A percentile compares a stretch with the other conserved stretches of the same genome.
These are phyloP conservation scores for Penicillium italicum DNA, from an alignment of 2,329 filamentous ascomycete genomes.

Conservation along the genomic window DNA sequence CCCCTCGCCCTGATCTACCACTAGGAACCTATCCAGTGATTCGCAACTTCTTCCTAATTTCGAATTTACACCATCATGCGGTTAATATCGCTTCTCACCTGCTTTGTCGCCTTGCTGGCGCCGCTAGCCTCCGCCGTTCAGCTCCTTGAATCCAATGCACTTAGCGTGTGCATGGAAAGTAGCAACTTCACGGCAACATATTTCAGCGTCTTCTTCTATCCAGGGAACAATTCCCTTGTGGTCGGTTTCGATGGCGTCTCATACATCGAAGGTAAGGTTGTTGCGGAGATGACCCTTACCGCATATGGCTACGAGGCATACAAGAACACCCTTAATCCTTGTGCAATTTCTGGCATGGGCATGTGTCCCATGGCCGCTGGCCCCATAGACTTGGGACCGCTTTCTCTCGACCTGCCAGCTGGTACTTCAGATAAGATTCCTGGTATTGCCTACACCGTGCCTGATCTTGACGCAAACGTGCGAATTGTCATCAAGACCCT, in stretches of 20 bases:
- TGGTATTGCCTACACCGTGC: constrained; percentile 80
- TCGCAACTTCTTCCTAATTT: constrained; percentile 7
- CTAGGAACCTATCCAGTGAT: not conserved
- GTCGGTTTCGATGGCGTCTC: constrained; percentile 79
- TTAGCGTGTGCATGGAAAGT: constrained; percentile 79
- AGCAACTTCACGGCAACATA: constrained; percentile 82
- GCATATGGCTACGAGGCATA: constrained; percentile 80
- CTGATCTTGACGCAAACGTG: constrained; percentile 84
- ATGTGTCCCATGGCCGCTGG: constrained; percentile 90
- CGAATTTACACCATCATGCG: constrained; percentile 29
- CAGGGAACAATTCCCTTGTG: constrained; percentile 64
- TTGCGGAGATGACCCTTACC: constrained; percentile 69
- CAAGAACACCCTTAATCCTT: constrained; percentile 69
- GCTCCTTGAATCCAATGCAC: constrained; percentile 74
- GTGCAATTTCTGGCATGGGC: constrained; percentile 63
- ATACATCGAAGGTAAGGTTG: constrained; percentile 76
- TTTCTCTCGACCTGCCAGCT: constrained; percentile 60
- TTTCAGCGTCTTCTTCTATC: constrained; percentile 70
- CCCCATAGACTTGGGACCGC: constrained; percentile 67
- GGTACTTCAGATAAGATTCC: constrained; percentile 65
- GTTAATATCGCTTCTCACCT: constrained; percentile 33
- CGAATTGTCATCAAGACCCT: constrained; percentile 75
- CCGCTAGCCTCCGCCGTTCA: constrained; percentile 58
- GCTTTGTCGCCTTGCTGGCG: constrained; percentile 41
- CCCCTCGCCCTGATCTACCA: constrained; percentile 14